phyloP scores from a whole-genome alignment of 106 monocot species.

The Iris macrosiphon region DNA sequence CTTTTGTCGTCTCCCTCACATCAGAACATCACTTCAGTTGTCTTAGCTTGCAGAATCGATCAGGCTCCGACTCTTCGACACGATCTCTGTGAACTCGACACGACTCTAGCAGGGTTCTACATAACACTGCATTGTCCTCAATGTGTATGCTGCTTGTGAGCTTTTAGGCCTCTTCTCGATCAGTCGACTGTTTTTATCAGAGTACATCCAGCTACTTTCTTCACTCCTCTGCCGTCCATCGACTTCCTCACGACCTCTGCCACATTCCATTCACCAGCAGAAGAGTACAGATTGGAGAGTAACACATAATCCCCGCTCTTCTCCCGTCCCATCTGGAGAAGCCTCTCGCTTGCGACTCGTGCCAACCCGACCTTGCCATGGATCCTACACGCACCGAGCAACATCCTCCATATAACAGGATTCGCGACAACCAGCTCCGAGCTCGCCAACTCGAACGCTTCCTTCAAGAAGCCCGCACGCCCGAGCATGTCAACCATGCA shows the following conservation, averaged over 20 bases:
- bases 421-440: slow-evolving; percentile 43
- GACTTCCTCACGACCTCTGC: slow-evolving; percentile 47
- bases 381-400: slow-evolving; percentile 65
- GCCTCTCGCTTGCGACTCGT: slow-evolving; percentile 31
- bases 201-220: slow-evolving; percentile 56
- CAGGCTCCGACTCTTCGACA: no score
- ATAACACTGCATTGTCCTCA: slow-evolving; percentile 31
- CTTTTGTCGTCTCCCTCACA: no score
- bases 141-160: slow-evolving; percentile 23
- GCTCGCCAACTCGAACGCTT: slow-evolving; percentile 40
- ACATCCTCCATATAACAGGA: slow-evolving; percentile 51
- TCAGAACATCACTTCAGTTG: no score
- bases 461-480: slow-evolving; percentile 47
- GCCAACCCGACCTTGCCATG: slow-evolving; percentile 54
- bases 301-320: slow-evolving; percentile 65
- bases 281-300: no score
- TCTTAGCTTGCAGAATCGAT: no score
- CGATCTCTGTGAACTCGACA: slow-evolving; percentile 26
- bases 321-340: slow-evolving; percentile 32
- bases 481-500: slow-evolving; percentile 85
- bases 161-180: slow-evolving; percentile 21
- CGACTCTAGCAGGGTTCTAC: slow-evolving; percentile 31
- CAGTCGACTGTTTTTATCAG: slow-evolving; percentile 18
- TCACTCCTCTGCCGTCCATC: slow-evolving; percentile 57
- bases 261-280: slow-evolving; percentile 50